Conservation (phyloP, 768 basidiomycete species). For the Suillus subluteus region DNA sequence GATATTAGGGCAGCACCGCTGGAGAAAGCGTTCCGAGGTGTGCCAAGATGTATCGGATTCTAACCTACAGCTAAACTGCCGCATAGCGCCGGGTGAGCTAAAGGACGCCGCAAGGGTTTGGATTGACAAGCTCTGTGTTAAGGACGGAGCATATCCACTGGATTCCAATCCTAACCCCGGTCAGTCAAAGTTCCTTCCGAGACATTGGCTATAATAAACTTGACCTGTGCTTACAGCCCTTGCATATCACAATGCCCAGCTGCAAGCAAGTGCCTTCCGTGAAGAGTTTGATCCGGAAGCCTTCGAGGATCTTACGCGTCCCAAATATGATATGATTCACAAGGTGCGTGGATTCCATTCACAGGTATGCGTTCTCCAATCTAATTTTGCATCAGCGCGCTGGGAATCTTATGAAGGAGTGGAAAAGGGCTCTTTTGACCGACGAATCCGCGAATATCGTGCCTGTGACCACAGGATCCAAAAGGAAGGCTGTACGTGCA, state of each 20-base stretch:
- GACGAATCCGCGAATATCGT: slow-evolving; percentile 68
- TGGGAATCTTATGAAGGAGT: slow-evolving; percentile 67
- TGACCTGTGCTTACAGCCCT: slow-evolving; percentile 54
- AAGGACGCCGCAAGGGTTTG: slow-evolving; percentile 69
- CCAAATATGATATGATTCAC: slow-evolving; percentile 78
- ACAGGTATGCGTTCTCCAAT: slow-evolving; percentile 1
- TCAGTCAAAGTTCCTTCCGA: slow-evolving; percentile 38
- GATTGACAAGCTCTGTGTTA: slow-evolving; percentile 79
- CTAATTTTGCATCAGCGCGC: slow-evolving; percentile 51
- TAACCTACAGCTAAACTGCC: slow-evolving; percentile 10
- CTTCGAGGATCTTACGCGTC: slow-evolving; percentile 83
- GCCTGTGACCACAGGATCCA: slow-evolving; percentile 51
- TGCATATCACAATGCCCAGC: slow-evolving; percentile 85
- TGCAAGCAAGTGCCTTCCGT: slow-evolving; percentile 91
- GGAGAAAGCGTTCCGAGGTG: slow-evolving; percentile 66
- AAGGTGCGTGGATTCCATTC: slow-evolving; percentile 50
- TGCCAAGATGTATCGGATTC: slow-evolving; percentile 9
- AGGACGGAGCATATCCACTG: slow-evolving; percentile 82
- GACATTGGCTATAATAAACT: slow-evolving; percentile 1
- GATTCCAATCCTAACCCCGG: slow-evolving; percentile 92
- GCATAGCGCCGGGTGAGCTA: slow-evolving; percentile 67
- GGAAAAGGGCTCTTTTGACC: slow-evolving; percentile 64
- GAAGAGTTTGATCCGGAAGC: slow-evolving; percentile 80
- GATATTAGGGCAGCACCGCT: slow-evolving; percentile 85
- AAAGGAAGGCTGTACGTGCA: slow-evolving; percentile 71